Conservation (phyloP, 2,329 filamentous ascomycete species). For the Fusarium coffeatum region DNA sequence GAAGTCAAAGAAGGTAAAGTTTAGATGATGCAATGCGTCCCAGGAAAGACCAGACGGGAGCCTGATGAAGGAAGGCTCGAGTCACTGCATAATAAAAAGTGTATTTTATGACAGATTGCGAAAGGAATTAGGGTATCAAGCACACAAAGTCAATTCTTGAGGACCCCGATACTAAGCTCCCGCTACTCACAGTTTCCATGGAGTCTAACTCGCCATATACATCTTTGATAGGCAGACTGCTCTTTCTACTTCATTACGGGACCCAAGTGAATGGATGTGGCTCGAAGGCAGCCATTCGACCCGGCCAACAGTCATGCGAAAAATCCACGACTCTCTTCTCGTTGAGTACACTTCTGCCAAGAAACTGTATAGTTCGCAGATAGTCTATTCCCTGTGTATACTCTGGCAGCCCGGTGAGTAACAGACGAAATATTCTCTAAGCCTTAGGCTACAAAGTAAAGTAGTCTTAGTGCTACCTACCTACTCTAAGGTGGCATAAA, state of each 20-base stretch:
- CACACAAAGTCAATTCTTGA: background rate
- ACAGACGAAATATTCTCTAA: no score
- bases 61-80: background rate
- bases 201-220: background rate
- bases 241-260: rapidly evolving
- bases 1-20: background rate
- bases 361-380: no score
- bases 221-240: background rate
- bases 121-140: background rate
- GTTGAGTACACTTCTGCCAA: no score
- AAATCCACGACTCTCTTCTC: background rate
- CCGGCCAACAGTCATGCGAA: background rate
- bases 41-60: background rate
- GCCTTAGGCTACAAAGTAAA: no score
- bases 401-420: no score
- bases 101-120: background rate
- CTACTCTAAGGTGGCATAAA: no score
- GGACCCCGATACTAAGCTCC: background rate
- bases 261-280: background rate
- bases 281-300: background rate
- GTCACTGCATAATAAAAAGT: background rate
- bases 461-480: no score
- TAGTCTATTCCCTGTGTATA: no score
- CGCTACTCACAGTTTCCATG: background rate
- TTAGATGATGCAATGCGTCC: background rate